Conservation (phyloP, 345 rosid species). For the Eucalyptus paniculata region DNA sequence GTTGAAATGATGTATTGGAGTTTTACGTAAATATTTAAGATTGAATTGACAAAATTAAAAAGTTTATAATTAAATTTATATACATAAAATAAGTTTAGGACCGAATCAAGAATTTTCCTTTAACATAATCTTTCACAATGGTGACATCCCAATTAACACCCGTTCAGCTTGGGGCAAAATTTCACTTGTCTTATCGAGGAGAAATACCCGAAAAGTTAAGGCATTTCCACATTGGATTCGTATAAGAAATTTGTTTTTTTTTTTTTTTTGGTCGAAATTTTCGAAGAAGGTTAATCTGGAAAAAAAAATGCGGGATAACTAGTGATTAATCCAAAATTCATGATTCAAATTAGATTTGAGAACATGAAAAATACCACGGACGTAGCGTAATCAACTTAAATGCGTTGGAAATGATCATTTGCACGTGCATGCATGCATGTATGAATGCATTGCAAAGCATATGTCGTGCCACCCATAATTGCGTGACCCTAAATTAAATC, state of each 20-base stretch:
- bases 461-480: not conserved
- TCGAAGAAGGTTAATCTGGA: not conserved
- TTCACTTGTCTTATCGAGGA: not conserved
- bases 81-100: accelerated
- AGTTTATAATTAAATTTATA: not conserved
- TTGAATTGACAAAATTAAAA: accelerated
- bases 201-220: no score
- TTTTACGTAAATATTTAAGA: accelerated
- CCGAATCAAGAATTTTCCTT: accelerated
- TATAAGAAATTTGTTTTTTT: no score
- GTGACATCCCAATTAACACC: accelerated
- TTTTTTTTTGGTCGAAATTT: not conserved
- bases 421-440: not conserved
- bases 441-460: not conserved
- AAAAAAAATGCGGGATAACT: not conserved
- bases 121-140: accelerated
- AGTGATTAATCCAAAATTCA: accelerated
- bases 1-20: accelerated
- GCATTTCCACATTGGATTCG: accelerated
- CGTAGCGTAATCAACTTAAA: not conserved
- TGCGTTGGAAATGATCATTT: not conserved
- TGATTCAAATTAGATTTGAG: not conserved
- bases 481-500: not conserved
- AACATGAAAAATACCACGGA: not conserved
- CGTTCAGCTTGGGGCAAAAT: not conserved